These are phyloP conservation scores for Pseudognaphalium luteoalbum DNA, from an alignment of 129 eudicot genomes.

Conservation along the genomic window DNA sequence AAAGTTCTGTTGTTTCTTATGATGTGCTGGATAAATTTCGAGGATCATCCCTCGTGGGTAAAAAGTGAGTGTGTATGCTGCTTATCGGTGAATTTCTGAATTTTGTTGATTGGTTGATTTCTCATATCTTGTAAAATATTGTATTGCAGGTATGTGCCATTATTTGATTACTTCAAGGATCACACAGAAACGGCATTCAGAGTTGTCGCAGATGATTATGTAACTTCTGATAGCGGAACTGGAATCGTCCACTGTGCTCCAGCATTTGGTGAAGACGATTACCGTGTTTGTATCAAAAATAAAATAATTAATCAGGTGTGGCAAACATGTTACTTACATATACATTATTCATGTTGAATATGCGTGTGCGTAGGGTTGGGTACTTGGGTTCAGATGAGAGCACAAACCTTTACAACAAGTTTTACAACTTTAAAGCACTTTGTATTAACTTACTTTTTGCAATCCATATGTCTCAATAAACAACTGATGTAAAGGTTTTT, in stretches of 20 bases:
- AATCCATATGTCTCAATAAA: not conserved
- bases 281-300: slow-evolving; percentile 77
- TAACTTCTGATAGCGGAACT: slow-evolving; percentile 80
- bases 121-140: slow-evolving; percentile 25
- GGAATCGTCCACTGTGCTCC: slow-evolving; percentile 93
- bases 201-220: slow-evolving; percentile 42
- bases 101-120: not conserved
- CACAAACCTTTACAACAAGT: not conserved
- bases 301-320: slow-evolving; percentile 60
- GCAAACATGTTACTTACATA: not conserved
- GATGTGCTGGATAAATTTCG: slow-evolving; percentile 55
- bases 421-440: not conserved
- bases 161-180: slow-evolving; percentile 25
- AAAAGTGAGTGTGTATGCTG: slow-evolving; percentile 45
- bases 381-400: not conserved
- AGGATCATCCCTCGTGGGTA: slow-evolving; percentile 77
- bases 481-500: not conserved
- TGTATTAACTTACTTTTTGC: not conserved
- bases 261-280: slow-evolving; percentile 92
- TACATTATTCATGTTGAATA: not conserved
- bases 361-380: not conserved
- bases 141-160: slow-evolving; percentile 53
- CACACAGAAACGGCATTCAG: slow-evolving; percentile 23
- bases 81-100: not conserved
- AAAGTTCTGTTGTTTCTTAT: slow-evolving; percentile 43